Evolutionary conservation across 345 rosid species (phyloP).

Genomic region (Lumnitzera littorea): DNA sequence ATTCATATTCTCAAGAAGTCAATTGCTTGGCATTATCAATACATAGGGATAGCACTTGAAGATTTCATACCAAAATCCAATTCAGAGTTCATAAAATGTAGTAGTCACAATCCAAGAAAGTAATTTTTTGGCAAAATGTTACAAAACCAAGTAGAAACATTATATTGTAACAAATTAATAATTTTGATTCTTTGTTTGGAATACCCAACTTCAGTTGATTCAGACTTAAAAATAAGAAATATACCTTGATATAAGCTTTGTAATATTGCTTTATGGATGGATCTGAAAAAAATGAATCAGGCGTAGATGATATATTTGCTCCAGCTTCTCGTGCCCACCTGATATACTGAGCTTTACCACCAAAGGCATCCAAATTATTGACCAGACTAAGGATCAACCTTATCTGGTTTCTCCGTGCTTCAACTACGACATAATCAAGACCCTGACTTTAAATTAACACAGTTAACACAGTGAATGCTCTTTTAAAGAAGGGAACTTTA

Average conservation of each 20-base stretch:
- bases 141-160: no score
- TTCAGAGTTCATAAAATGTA: not conserved
- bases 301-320: conserved; percentile 16
- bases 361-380: conserved; percentile 40
- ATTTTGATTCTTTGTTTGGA: not conserved
- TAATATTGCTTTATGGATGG: conserved; percentile 26
- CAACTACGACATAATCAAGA: conserved; percentile 36
- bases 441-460: conserved; percentile 21
- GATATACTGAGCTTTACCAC: conserved; percentile 45
- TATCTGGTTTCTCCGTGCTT: conserved; percentile 32
- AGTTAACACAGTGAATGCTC: not conserved
- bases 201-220: not conserved
- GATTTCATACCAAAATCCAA: no score
- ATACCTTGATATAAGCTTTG: conserved; percentile 30
- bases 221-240: not conserved
- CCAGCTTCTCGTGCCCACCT: conserved; percentile 35
- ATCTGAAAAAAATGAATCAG: conserved; percentile 27
- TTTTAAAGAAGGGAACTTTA: no score
- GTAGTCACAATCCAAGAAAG: not conserved
- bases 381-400: conserved; percentile 41
- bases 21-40: no score
- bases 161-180: not conserved
- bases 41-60: no score
- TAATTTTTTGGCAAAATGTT: not conserved
- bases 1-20: no score